A percentile compares a stretch with the other conserved stretches of the same genome.
These are phyloP conservation scores for Achaetomiella virescens DNA, from an alignment of 495 filamentous ascomycete species.

Conservation along the genomic window DNA sequence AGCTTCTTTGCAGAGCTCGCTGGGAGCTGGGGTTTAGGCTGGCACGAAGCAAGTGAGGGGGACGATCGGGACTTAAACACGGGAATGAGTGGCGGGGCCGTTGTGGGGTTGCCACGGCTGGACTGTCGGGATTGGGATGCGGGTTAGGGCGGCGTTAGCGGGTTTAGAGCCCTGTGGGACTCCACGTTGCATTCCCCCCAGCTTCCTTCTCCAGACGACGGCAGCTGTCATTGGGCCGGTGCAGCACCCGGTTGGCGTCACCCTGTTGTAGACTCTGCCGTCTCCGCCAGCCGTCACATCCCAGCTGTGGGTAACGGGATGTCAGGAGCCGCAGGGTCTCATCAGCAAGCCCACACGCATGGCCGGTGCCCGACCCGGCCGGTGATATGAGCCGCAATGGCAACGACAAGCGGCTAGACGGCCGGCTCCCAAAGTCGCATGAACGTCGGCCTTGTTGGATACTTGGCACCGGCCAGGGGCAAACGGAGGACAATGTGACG, in stretches of 20 bases:
- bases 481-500: too few relatives aligned
- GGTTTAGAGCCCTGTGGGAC: too few relatives aligned
- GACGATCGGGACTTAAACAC: slow-evolving; percentile 32
- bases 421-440: not conserved
- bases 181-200: too few relatives aligned
- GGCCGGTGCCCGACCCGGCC: not conserved
- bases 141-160: not conserved
- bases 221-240: not conserved
- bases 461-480: too few relatives aligned
- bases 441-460: not conserved
- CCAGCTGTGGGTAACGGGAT: not conserved
- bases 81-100: slow-evolving; percentile 40
- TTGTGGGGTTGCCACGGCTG: slow-evolving; percentile 23
- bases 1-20: slow-evolving; percentile 8
- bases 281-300: not conserved
- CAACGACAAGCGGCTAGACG: not conserved
- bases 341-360: not conserved
- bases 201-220: not conserved
- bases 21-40: slow-evolving; percentile 14
- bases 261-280: slow-evolving; percentile 2
- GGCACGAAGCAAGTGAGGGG: slow-evolving; percentile 18
- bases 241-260: not conserved
- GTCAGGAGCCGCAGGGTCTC: not conserved
- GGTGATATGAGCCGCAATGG: slow-evolving; percentile 3
- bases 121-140: slow-evolving; percentile 13